Percentiles rank a stretch among this genome's conserved stretches.
phyloP scores from a whole-genome alignment of 306 rosid genomes.

The Pterocarpus santalinus region DNA sequence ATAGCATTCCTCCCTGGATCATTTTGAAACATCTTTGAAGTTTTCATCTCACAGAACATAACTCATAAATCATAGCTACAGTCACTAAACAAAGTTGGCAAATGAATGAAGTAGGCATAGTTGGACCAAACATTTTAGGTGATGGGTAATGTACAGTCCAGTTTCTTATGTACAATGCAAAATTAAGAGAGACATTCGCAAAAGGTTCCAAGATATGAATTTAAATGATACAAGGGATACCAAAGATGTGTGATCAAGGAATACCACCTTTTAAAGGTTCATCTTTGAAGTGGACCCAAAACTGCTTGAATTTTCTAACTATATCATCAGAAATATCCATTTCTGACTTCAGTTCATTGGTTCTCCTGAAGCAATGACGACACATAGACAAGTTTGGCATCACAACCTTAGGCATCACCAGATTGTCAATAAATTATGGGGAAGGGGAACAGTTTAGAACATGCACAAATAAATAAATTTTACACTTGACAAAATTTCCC shows the following conservation, averaged over 20 bases:
- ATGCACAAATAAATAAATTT: slow-evolving; percentile 20
- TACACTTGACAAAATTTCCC: slow-evolving; percentile 10
- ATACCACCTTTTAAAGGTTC: slow-evolving; percentile 84
- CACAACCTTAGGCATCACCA: slow-evolving; percentile 12
- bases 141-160: slow-evolving; percentile 27
- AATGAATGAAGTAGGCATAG: background rate
- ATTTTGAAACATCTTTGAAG: slow-evolving; percentile 44
- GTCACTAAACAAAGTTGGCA: slow-evolving; percentile 17
- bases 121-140: slow-evolving; percentile 25
- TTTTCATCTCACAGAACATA: slow-evolving; percentile 43
- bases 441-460: background rate
- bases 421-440: background rate
- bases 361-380: slow-evolving; percentile 68
- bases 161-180: slow-evolving; percentile 19
- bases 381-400: background rate
- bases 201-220: slow-evolving; percentile 8
- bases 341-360: slow-evolving; percentile 83
- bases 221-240: slow-evolving; percentile 26
- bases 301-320: slow-evolving; percentile 69
- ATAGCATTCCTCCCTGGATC: slow-evolving; percentile 94
- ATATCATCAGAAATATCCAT: slow-evolving; percentile 72
- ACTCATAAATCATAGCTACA: slow-evolving; percentile 41
- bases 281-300: slow-evolving; percentile 79
- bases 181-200: slow-evolving; percentile 32
- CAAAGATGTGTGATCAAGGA: slow-evolving; percentile 33